Conservation (phyloP, 2,329 filamentous ascomycete genomes). For the Colletotrichum falcatum region DNA sequence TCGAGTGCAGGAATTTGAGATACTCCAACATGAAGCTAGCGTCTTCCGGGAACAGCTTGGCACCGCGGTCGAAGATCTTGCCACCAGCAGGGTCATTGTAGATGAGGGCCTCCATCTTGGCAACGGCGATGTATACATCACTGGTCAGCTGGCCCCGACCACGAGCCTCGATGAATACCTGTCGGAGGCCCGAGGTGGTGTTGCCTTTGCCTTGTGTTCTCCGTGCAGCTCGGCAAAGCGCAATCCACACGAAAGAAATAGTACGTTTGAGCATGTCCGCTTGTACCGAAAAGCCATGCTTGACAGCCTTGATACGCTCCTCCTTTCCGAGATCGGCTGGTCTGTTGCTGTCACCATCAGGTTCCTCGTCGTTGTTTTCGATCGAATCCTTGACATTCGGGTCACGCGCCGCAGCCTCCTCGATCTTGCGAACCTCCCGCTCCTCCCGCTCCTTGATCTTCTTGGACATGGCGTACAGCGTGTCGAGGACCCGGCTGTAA, state of each 20-base stretch:
- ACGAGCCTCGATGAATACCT: conserved; percentile 90
- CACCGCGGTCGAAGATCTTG: conserved; percentile 95
- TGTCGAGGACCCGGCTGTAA: conserved; percentile 84
- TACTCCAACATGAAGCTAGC: conserved; percentile 96
- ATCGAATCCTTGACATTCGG: conserved; percentile 53
- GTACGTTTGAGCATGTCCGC: conserved; percentile 83
- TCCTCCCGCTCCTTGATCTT: conserved; percentile 75
- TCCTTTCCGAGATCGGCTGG: conserved; percentile 62
- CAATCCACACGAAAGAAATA: conserved; percentile 95
- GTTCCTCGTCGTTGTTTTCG: conserved; percentile 62
- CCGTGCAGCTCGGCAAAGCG: conserved; percentile 91
- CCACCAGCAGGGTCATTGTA: conserved; percentile 94
- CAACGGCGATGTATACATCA: conserved; percentile 94
- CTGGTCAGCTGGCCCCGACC: conserved; percentile 89
- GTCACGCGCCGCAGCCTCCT: conserved; percentile 61
- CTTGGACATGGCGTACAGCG: conserved; percentile 87
- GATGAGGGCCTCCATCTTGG: conserved; percentile 92
- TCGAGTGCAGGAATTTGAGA: conserved; percentile 91
- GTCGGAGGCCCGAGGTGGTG: conserved; percentile 76
- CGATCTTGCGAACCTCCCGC: conserved; percentile 67
- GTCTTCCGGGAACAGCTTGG: conserved; percentile 93
- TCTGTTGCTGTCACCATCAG: conserved; percentile 55
- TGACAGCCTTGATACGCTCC: conserved; percentile 70
- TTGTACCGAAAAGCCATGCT: conserved; percentile 78
- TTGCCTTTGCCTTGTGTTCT: conserved; percentile 88